These are phyloP conservation scores for Apiotrichum mycotoxinovorans DNA, from an alignment of 1,284 basidiomycete genomes.

Conservation along the genomic window DNA sequence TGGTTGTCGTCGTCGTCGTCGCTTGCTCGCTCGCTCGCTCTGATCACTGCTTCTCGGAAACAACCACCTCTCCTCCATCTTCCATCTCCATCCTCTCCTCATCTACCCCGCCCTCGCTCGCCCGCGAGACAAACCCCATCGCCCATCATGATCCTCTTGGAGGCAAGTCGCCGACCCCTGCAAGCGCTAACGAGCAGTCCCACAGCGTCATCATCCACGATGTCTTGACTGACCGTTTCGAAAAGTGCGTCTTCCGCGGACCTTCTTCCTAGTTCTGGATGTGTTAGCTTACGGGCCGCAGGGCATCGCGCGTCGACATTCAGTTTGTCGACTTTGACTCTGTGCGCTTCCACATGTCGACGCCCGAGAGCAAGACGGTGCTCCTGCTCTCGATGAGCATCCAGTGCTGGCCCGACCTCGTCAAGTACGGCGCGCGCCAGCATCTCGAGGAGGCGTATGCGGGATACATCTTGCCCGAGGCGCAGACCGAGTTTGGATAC, in stretches of 20 bases:
- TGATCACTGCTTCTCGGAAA: no score
- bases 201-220: conserved; percentile 91
- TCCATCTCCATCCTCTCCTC: neutral
- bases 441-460: conserved; percentile 83
- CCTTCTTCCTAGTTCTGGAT: neutral
- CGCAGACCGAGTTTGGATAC: conserved; percentile 71
- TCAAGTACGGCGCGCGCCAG: conserved; percentile 77
- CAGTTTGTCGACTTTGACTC: conserved; percentile 98
- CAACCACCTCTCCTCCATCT: neutral
- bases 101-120: no score
- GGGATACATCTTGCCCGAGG: conserved; percentile 53
- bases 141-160: conserved; percentile 66
- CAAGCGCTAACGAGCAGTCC: conserved; percentile 58
- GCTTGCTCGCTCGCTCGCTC: neutral
- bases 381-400: conserved; percentile 91
- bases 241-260: conserved; percentile 60
- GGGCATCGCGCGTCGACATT: conserved; percentile 85
- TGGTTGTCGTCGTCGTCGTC: neutral
- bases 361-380: conserved; percentile 74
- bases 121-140: no score
- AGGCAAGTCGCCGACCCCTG: conserved; percentile 58
- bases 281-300: conserved; percentile 42
- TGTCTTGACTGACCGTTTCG: conserved; percentile 82
- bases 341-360: conserved; percentile 89
- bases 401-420: conserved; percentile 92